phyloP scores from a whole-genome alignment of 2,329 filamentous ascomycete species.

The Alternaria alternata region DNA sequence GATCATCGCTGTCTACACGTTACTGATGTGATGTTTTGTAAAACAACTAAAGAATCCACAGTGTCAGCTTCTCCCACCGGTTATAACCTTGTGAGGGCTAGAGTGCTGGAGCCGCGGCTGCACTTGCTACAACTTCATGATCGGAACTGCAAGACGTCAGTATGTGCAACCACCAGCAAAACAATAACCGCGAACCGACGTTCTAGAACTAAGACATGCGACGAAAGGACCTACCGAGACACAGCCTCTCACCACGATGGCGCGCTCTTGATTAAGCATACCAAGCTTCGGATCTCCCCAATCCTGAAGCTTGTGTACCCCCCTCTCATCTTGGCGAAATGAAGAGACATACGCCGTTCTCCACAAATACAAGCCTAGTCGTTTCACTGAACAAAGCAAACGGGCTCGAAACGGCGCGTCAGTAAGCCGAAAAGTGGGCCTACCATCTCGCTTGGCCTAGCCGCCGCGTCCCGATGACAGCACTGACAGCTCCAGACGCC shows the following conservation, averaged over 20 bases:
- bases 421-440: constrained; percentile 7
- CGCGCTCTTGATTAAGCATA: not conserved
- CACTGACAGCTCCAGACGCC: constrained; percentile 1
- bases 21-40: not conserved
- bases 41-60: not conserved
- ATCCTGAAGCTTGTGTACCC: constrained; percentile 1
- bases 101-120: not conserved
- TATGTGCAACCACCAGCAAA: not conserved
- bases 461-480: not conserved
- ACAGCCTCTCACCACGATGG: not conserved
- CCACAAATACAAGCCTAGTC: not conserved
- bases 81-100: not conserved
- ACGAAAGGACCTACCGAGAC: not conserved
- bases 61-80: not conserved
- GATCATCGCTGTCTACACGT: not conserved
- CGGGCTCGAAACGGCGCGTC: not conserved
- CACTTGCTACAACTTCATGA: not conserved
- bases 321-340: constrained; percentile 8
- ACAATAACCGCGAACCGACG: not conserved
- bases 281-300: not conserved
- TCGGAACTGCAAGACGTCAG: not conserved
- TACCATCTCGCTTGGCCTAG: constrained; percentile 3
- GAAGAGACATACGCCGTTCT: not conserved
- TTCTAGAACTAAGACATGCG: not conserved
- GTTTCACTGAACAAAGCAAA: constrained; percentile 4